Evolutionary conservation across 306 rosid species (phyloP), one percentile per base, ranked within the genome.

Genomic region (Medicago truncatula): DNA sequence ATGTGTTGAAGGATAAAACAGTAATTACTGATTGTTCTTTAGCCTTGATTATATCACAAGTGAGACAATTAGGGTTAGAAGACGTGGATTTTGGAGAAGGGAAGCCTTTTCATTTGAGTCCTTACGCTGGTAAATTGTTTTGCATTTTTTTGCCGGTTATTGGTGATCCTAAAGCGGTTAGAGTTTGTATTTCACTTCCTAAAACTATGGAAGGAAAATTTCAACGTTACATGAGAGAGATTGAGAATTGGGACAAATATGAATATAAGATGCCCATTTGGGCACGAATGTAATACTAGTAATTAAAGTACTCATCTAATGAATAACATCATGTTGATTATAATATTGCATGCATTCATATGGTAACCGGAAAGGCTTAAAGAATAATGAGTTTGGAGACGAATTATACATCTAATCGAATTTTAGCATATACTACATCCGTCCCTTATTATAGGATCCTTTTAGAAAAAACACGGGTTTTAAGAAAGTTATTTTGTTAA

Each of bases 21-120:
- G 72, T 89, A 0, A 85, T 56, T 67, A 73, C 82, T 0, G 93
- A 93, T 74, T 68, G 87, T 20, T 78, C 83, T 1, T 9, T 78
- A 6, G 89, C 83, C 39, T 60, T 93, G 78, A 86, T 85, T 9
- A 87, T 90, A 60, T 83, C 96, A 0, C 98, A 90, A 56, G 86
- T 93, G 93, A 86, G 91, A 0, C 90, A 77, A 74, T 76, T 89
- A 21, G 96, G 98, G 60, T 78, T 90, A 6, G 93, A 89, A 70
- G 88, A 89, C 13, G 60, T 93, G 81, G 96, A 93, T 58, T 93
- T 93, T 38, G 98, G 98, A 39, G 82, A 81, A 73, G 98, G 96
- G 23, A 89, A 86, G 70, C 84, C 96, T 4, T 9, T 87, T 6
- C 83, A 86, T 5, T 79, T 93, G 88, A 93, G 96, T n/a, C n/a